Evolutionary conservation across 768 basidiomycete genomes (phyloP), one percentile per base, ranked within the genome.

Genomic region (Stropharia rugosoannulata): DNA sequence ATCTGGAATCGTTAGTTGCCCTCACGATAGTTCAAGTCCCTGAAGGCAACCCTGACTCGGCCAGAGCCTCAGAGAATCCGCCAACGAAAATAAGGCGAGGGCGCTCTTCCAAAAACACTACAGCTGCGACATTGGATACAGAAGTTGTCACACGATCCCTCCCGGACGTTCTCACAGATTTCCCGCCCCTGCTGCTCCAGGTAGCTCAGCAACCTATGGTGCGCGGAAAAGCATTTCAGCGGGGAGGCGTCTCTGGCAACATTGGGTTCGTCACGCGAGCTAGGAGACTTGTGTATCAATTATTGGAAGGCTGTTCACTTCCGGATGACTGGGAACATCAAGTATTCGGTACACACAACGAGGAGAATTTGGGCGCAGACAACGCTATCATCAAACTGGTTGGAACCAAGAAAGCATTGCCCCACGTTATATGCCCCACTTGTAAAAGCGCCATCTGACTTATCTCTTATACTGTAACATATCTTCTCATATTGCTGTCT

Each of bases 181-280:
- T 83, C 1, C 82, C 82, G 0, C 19, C 54, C 0, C 62, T 66
- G 1, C 66, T 86, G 15, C 55, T 86, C 7, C 53, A 54, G 0
- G 58, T 78, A 1, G 84, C 85, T 0, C 64, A 73, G 25, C 84
- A 84, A 60, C 84, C 78, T 0, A 81, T 86, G 39, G 68, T 83
- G 7, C 74, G 78, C 18, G 84, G 84, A 0, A 68, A 58, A 0
- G 62, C 66, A 3, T 75, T 73, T 51, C 41, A 11, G 2, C 59
- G 44, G 0, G 79, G 78, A 0, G 80, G 83, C 0, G 59, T 85
- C 0, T 73, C 76, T 1, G 85, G 85, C 1, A 86, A 86, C 57
- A 64, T 83, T 0, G 57, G 67, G 1, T 62, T 74, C 19, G 83
- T 86, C 3, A 65, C 74, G 6, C 62, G 67, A 0, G 82, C 85